Evolutionary conservation across 176 grass and related monocot species (phyloP), one percentile per base, ranked within the genome.

Genomic region (Triticum urartu): DNA sequence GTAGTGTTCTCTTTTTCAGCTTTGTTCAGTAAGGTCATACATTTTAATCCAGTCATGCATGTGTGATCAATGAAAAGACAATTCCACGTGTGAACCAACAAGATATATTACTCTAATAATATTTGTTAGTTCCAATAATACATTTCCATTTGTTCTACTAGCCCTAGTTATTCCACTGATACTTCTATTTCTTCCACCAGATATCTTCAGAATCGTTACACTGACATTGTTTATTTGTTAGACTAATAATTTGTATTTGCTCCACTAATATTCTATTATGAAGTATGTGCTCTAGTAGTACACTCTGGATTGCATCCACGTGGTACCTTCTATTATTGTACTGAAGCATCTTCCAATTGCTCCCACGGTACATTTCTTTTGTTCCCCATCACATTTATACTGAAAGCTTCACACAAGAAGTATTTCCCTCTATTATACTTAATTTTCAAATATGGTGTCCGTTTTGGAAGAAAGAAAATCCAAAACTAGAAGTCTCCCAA

Each of bases 181-280:
- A 47, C 5, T 75, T 75, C 26, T 48, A 75, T 75, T 75, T 75
- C 12, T 73, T 45, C 70, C 70, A 73, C 70, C 69, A 45, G 39
- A 39, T 24, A 39, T 73, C 39, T 25, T 73, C 39, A 43, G 70
- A 45, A 45, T 73, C 38, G 3, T 26, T 45, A 45, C 70, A 45
- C 39, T 45, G 24, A 73, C 39, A 6, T 25, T 73, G 40, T 67
- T 45, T 52, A 52, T 52, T 52, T 52, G 48, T 52, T 52, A 52
- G 48, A 52, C 14, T 52, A 52, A 52, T 52, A 15, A 52, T 52
- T 52, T 52, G 48, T 25, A 73, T 45, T n/a, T 43, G 38, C 42
- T 73, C 43, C 71, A 74, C 40, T 74, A 47, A 74, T 73, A 73
- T 47, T 74, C 40, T 25, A 24, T 75, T 24, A 43, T 50, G 43